Conservation (phyloP, 2,329 filamentous ascomycete species). For the Xylariaceae sp. region DNA sequence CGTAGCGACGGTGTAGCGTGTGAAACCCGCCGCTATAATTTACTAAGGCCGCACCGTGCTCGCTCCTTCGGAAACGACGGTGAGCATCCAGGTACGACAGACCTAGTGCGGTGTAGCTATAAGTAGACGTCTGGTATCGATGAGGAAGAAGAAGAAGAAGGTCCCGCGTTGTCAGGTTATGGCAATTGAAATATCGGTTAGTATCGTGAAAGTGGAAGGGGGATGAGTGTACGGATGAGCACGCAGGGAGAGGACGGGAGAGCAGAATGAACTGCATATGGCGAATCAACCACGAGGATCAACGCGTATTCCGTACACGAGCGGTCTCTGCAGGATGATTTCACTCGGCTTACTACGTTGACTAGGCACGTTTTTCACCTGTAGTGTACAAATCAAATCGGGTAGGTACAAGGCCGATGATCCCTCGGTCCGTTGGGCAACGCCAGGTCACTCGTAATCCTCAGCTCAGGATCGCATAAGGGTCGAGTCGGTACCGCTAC, state of each 20-base stretch:
- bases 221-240: too few relatives aligned
- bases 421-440: not conserved
- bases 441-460: not conserved
- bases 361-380: not conserved
- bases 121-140: not conserved
- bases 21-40: not conserved
- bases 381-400: too few relatives aligned
- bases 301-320: not conserved
- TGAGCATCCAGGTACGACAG: not conserved
- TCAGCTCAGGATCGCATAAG: not conserved
- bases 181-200: too few relatives aligned
- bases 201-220: too few relatives aligned
- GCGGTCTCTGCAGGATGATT: not conserved
- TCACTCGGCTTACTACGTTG: not conserved
- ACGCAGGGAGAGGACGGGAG: too few relatives aligned
- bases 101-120: not conserved
- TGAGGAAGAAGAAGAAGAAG: not conserved
- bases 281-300: not conserved
- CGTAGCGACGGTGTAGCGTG: not conserved
- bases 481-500: not conserved
- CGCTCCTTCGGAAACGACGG: not conserved
- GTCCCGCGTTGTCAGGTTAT: too few relatives aligned
- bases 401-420: too few relatives aligned
- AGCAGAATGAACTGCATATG: not conserved
- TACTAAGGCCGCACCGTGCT: not conserved